phyloP scores from a whole-genome alignment of 1,284 basidiomycete species.

The Moesziomyces sp. region DNA sequence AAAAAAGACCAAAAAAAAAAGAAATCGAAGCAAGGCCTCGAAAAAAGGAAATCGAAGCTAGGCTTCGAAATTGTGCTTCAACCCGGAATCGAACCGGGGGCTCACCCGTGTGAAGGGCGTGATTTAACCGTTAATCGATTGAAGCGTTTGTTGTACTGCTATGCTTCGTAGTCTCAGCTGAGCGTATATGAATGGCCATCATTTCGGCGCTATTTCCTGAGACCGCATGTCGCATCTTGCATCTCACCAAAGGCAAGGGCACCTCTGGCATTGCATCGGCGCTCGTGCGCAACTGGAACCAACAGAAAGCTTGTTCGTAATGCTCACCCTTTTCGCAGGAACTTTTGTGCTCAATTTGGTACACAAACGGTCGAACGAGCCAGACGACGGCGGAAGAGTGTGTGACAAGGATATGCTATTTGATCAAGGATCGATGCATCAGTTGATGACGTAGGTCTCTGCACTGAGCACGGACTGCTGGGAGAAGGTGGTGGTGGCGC shows the following conservation, averaged over 20 bases:
- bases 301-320: no score
- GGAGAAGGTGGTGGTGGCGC: slow-evolving; percentile 77
- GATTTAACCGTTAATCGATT: slow-evolving; percentile 54
- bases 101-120: slow-evolving; percentile 50
- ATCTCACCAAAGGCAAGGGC: no score
- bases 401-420: no score
- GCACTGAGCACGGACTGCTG: slow-evolving; percentile 74
- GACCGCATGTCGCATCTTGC: neutral
- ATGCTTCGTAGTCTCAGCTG: neutral
- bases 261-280: no score
- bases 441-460: slow-evolving; percentile 60
- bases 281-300: no score
- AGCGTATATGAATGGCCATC: neutral
- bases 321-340: no score
- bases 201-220: no score
- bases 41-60: neutral
- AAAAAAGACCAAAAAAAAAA: no score
- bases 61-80: slow-evolving; percentile 9
- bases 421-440: neutral
- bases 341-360: no score
- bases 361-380: no score
- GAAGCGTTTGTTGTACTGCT: slow-evolving; percentile 2
- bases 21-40: no score
- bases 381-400: no score
- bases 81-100: slow-evolving; percentile 52